phyloP scores from a whole-genome alignment of 495 filamentous ascomycete genomes.

The Talaromyces proteolyticus region DNA sequence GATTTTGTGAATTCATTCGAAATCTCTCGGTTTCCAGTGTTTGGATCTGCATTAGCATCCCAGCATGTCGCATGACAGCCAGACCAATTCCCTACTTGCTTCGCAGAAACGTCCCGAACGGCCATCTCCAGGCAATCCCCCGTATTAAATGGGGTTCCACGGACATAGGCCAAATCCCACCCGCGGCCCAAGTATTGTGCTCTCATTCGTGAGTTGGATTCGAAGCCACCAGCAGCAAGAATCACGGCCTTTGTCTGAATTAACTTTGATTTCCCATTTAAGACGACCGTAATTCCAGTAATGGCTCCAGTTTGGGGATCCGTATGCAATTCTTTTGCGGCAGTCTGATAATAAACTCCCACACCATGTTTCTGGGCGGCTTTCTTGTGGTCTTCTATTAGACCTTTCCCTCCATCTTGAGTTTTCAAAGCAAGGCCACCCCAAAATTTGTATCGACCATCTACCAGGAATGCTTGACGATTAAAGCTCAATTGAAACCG shows the following conservation, averaged over 20 bases:
- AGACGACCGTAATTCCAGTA: constrained; percentile 14
- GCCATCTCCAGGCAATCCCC: constrained; percentile 49
- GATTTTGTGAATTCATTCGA: constrained; percentile 63
- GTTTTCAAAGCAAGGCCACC: constrained; percentile 53
- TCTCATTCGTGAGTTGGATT: constrained; percentile 48
- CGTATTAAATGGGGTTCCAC: constrained; percentile 56
- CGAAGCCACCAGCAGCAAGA: constrained; percentile 57
- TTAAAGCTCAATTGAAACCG: constrained; percentile 54
- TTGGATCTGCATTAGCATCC: constrained; percentile 50
- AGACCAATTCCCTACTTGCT: constrained; percentile 49
- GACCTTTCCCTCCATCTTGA: constrained; percentile 50
- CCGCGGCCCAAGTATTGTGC: constrained; percentile 52
- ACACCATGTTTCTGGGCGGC: constrained; percentile 36
- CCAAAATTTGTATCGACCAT: constrained; percentile 54
- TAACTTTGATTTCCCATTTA: constrained; percentile 12
- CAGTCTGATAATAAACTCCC: constrained; percentile 31
- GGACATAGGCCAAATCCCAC: constrained; percentile 55
- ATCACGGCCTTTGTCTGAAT: constrained; percentile 39
- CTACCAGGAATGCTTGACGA: constrained; percentile 52
- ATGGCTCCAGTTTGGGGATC: constrained; percentile 30
- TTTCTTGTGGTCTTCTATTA: constrained; percentile 41
- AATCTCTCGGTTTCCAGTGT: constrained; percentile 43
- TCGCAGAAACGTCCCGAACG: constrained; percentile 39
- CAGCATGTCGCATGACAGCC: constrained; percentile 57
- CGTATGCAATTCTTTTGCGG: constrained; percentile 32